A percentile compares a stretch with the other conserved stretches of the same genome.
Conservation (phyloP, 2,329 filamentous ascomycete genomes). For the Geosmithia flava region DNA sequence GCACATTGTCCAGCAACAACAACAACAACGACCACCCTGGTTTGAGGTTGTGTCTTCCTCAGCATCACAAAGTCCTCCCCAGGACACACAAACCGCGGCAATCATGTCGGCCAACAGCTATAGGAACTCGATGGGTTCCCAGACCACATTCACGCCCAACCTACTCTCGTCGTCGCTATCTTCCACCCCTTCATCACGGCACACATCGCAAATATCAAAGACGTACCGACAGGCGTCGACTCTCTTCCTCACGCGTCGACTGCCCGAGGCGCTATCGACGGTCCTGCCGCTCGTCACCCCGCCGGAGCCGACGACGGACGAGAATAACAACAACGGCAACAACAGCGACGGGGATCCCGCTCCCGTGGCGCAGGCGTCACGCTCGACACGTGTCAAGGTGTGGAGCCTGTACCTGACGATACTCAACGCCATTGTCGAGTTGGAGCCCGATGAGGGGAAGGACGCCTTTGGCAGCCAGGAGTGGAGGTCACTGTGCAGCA, state of each 20-base stretch:
- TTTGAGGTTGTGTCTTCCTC: too few species aligned
- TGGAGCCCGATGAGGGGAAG: slow-evolving; percentile 85
- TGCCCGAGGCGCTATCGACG: slow-evolving; percentile 79
- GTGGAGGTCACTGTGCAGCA: slow-evolving; percentile 71
- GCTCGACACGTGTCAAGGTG: slow-evolving; percentile 80
- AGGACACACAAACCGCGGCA: too few species aligned
- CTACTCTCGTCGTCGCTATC: slow-evolving; percentile 54
- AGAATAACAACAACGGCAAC: slow-evolving; percentile 28
- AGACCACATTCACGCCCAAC: slow-evolving; percentile 32
- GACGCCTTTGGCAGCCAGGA: slow-evolving; percentile 72
- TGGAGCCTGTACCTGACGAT: slow-evolving; percentile 96
- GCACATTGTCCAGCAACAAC: too few species aligned
- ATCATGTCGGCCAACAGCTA: not conserved
- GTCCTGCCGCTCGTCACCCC: slow-evolving; percentile 71
- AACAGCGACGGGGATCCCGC: slow-evolving; percentile 38
- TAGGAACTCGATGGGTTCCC: not conserved
- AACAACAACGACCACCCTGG: too few species aligned
- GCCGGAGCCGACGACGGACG: slow-evolving; percentile 38
- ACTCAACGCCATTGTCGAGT: slow-evolving; percentile 78
- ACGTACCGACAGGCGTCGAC: slow-evolving; percentile 90
- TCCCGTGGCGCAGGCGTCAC: slow-evolving; percentile 67
- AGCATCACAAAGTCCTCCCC: too few species aligned
- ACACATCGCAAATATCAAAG: slow-evolving; percentile 69
- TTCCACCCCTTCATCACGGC: slow-evolving; percentile 46
- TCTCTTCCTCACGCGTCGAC: slow-evolving; percentile 83